Percentiles rank a stretch among this genome's conserved stretches.
Conservation (phyloP, 345 rosid species). For the Salix caprea region DNA sequence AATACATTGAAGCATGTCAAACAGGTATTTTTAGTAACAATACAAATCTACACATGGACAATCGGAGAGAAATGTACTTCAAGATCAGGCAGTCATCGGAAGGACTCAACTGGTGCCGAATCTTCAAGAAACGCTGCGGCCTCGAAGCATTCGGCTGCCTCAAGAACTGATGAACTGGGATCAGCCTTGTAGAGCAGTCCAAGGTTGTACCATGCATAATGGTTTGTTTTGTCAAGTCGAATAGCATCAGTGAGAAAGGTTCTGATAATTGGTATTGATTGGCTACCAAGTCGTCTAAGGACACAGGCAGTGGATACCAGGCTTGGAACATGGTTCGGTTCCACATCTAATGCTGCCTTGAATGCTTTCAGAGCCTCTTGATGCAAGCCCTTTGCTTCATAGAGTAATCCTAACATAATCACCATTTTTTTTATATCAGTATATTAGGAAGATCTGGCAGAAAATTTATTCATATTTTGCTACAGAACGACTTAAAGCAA, state of each 20-base stretch:
- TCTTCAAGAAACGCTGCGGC: conserved; percentile 63
- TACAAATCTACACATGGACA: neutral
- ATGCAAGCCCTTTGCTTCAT: conserved; percentile 44
- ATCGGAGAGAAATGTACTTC: neutral
- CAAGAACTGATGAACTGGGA: conserved; percentile 31
- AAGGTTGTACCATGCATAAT: conserved; percentile 71
- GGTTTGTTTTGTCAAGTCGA: conserved; percentile 51
- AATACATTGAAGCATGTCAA: neutral
- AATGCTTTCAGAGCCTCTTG: conserved; percentile 61
- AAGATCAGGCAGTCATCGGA: conserved; percentile 37
- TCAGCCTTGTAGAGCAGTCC: conserved; percentile 50
- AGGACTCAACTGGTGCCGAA: conserved; percentile 69
- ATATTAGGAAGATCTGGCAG: neutral
- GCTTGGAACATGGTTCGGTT: conserved; percentile 62
- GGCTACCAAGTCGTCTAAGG: conserved; percentile 35
- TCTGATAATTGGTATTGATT: conserved; percentile 41
- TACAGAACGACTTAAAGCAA: neutral
- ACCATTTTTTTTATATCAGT: neutral
- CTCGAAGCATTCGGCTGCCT: conserved; percentile 62
- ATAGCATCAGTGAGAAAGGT: conserved; percentile 69
- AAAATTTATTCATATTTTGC: neutral
- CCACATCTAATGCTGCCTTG: conserved; percentile 47
- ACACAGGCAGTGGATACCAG: conserved; percentile 63
- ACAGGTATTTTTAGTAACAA: neutral
- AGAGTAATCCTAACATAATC: conserved; percentile 43